Evolutionary conservation across 305 asterid species (phyloP).

Genomic region (Ilex paraguariensis): DNA sequence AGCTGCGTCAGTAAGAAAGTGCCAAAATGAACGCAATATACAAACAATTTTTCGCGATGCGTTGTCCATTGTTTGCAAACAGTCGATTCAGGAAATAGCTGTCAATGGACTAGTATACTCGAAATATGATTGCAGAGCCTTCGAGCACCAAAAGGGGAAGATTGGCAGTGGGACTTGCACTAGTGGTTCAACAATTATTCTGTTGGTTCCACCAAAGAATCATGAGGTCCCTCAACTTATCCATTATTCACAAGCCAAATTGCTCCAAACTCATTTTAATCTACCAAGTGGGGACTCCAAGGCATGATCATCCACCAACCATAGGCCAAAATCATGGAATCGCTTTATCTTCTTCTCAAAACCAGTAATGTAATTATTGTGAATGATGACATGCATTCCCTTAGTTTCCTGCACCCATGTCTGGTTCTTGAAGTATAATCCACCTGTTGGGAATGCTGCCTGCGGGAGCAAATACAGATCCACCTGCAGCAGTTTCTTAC

Average conservation of each 20-base stretch:
- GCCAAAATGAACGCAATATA: no score
- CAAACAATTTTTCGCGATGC: no score
- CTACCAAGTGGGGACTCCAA: constrained; percentile 85
- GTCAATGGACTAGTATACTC: no score
- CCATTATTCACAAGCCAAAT: not conserved
- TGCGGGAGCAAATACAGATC: no score
- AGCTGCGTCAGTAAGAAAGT: no score
- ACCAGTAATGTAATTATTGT: constrained; percentile 85
- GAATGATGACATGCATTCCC: constrained; percentile 83
- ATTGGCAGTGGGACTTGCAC: no score
- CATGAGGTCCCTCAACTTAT: not conserved
- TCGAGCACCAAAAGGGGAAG: no score
- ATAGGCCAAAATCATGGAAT: constrained; percentile 72
- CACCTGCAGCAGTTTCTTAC: not conserved
- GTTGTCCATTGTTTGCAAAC: no score
- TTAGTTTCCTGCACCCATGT: constrained; percentile 55
- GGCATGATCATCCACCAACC: constrained; percentile 81
- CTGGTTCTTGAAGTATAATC: no score
- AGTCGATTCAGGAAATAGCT: no score
- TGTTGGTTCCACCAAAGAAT: constrained; percentile 1
- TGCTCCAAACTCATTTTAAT: constrained; percentile 14
- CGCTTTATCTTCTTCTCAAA: constrained; percentile 84
- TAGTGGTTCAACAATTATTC: not conserved
- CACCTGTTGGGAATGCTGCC: no score
- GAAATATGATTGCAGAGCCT: no score